phyloP scores from a whole-genome alignment of 2,329 filamentous ascomycete species.

The Triangularia verruculosa region DNA sequence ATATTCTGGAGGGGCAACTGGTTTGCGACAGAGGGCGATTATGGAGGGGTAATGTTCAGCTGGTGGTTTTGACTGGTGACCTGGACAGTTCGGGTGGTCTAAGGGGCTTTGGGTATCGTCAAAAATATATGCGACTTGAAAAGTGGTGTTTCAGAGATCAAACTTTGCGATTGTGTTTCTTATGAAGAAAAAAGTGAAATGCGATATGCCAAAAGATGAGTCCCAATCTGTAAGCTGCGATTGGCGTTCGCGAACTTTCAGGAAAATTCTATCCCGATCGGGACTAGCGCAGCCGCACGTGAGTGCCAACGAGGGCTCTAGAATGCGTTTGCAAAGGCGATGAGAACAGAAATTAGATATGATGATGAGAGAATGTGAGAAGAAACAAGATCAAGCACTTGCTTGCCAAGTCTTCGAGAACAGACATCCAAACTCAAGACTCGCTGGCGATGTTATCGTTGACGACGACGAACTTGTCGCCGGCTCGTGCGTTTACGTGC shows the following conservation, averaged over 20 bases:
- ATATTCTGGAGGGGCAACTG: background rate
- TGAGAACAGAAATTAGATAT: background rate
- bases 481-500: constrained; percentile 24
- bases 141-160: background rate
- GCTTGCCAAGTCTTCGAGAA: background rate
- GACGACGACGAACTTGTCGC: background rate
- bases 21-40: background rate
- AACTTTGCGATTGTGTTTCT: background rate
- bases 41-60: background rate
- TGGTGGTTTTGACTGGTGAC: background rate
- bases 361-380: background rate
- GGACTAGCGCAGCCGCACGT: constrained; percentile 26
- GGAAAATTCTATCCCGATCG: constrained; percentile 34
- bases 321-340: background rate
- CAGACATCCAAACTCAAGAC: background rate
- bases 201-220: background rate
- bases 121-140: background rate
- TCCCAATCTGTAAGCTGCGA: constrained; percentile 13
- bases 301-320: background rate
- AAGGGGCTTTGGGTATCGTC: background rate
- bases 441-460: background rate
- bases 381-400: background rate
- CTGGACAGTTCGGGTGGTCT: no score
- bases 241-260: constrained; percentile 35
- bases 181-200: background rate